phyloP scores from a whole-genome alignment of 2,329 filamentous ascomycete genomes.

The Botrytis tulipae region DNA sequence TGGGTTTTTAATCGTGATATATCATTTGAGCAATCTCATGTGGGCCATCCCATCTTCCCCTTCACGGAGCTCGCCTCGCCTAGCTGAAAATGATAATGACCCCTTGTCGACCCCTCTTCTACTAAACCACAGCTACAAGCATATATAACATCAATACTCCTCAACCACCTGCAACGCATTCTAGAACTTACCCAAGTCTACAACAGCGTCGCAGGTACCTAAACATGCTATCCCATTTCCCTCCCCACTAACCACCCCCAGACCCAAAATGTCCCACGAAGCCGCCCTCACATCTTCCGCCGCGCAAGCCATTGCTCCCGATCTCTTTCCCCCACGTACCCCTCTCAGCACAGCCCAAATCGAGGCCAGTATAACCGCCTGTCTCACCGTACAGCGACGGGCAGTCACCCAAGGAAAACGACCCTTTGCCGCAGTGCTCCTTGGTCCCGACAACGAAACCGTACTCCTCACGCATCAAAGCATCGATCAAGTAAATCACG shows the following conservation, averaged over 20 bases:
- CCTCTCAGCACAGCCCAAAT: constrained; percentile 43
- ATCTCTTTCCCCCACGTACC: constrained; percentile 41
- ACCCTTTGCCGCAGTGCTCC: constrained; percentile 49
- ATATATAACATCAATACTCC: neutral
- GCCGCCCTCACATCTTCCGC: constrained; percentile 32
- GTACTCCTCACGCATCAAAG: constrained; percentile 50
- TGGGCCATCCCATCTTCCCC: neutral
- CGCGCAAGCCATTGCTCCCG: constrained; percentile 30
- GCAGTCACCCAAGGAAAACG: constrained; percentile 48
- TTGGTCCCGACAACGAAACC: constrained; percentile 50
- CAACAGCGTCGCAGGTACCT: constrained; percentile 21
- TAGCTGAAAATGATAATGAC: neutral
- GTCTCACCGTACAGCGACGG: constrained; percentile 45
- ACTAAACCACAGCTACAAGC: neutral
- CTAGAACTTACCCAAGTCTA: neutral
- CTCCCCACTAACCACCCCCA: neutral
- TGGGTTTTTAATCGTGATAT: neutral
- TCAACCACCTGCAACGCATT: neutral
- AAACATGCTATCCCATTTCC: constrained; percentile 18
- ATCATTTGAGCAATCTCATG: neutral
- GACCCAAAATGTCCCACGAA: constrained; percentile 30
- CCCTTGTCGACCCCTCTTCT: neutral
- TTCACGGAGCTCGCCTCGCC: constrained; percentile 5
- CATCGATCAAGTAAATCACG: constrained; percentile 53
- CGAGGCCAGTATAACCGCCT: constrained; percentile 41